Base-by-base conservation (phyloP, 306 rosid species). In the Trichosanthes truncata region DNA sequence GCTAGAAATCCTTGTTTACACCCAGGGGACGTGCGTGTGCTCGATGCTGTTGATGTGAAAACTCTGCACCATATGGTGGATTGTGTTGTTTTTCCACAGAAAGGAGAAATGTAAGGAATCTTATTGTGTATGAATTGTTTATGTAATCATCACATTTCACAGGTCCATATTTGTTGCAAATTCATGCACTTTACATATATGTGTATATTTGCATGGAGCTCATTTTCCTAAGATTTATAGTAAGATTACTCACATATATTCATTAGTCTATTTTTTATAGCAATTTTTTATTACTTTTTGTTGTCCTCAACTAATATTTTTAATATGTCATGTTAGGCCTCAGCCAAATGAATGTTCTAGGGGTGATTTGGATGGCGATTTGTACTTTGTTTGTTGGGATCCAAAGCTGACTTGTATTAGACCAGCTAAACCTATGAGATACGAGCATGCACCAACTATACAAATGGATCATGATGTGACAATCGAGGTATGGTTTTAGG, bases 301-400 rank as follows among this genome's bases (percentile, higher is more conserved):
- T 49, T 5, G 46, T 49, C 52, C 52, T 78, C 29, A 78, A 21
- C 45, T 85, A 76, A 82, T 80, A 46, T 15, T 25, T 46, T 23
- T 14, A 5, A 53, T 69, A 78, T 80, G 52, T 67, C 14, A 80
- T 75, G 6, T 40, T 80, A 93, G 98, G 36, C 98, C 98, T 71
- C 98, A 93, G 69, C 91, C 72, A 25, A 91, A 91, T 80, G 98
- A 91, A 77, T 94, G 96, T 74, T 93, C 97, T 9, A 96, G 98
- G 76, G 90, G 97, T 67, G 97, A 93, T 84, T 84, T 93, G 51
- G 97, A 90, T 74, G 97, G 98, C 61, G 97, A 93, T 72, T 87
- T 87, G 60, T 87, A 93, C 86, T 89, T 86, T 74, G 95, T 89
- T 62, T 83, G 87, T 66, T 93, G 98, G 98, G 98, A 93, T 78